A percentile compares a stretch with the other conserved stretches of the same genome.
These are phyloP conservation scores for Clitopilus passeckerianus DNA, from an alignment of 768 basidiomycete species.

Conservation along the genomic window DNA sequence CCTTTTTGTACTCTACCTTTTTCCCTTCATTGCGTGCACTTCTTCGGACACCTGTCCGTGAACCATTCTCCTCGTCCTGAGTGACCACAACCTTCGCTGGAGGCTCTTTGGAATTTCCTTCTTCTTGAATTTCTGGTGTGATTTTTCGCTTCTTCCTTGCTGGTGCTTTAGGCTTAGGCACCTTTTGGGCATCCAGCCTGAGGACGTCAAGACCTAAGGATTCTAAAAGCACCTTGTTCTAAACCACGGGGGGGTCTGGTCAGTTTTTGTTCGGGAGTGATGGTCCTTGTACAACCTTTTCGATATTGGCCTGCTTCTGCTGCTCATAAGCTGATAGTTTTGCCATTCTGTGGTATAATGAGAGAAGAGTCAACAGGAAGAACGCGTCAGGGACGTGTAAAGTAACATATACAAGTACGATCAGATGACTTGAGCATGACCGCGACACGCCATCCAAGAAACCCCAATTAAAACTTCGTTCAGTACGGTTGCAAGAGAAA, in stretches of 20 bases:
- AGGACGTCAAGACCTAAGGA: constrained; percentile 43
- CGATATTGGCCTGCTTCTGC: constrained; percentile 27
- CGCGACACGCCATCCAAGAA: constrained; percentile 5
- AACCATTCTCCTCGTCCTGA: constrained; percentile 1
- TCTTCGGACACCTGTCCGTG: constrained; percentile 39
- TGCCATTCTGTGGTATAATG: constrained; percentile 7
- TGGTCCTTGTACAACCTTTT: constrained; percentile 16
- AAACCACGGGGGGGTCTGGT: too few species aligned
- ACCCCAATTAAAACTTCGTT: too few species aligned
- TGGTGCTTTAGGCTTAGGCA: constrained; percentile 17
- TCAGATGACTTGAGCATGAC: constrained; percentile 17
- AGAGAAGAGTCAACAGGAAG: not conserved
- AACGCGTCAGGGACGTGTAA: not conserved
- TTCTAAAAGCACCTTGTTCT: constrained; percentile 41
- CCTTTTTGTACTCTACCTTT: constrained; percentile 46
- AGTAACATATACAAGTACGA: constrained; percentile 4
- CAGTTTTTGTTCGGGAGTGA: not conserved
- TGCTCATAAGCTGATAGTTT: constrained; percentile 26
- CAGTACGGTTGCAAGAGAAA: not conserved
- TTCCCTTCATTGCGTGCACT: constrained; percentile 65
- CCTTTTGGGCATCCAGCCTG: constrained; percentile 41
- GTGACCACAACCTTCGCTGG: constrained; percentile 17
- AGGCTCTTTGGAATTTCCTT: constrained; percentile 4
- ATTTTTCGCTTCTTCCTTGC: constrained; percentile 37
- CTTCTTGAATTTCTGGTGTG: constrained; percentile 15